Evolutionary conservation across 768 basidiomycete species (phyloP), one percentile per base, ranked within the genome.

Genomic region (Lactifluus subvellereus): DNA sequence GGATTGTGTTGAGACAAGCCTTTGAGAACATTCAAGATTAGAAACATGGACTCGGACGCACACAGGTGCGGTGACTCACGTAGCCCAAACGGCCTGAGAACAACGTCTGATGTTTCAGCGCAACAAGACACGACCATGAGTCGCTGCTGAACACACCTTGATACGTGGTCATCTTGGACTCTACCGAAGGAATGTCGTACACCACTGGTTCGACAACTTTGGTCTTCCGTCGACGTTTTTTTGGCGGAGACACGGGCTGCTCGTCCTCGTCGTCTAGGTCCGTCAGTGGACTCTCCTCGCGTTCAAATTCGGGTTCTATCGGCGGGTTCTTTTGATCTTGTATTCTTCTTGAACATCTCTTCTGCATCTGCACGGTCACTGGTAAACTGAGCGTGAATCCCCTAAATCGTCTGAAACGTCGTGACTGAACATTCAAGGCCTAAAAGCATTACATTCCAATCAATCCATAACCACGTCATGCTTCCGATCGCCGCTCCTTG

Each of bases 1-100:
- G 74, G 16, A 97, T 78, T 0, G 94, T 94, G 69, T 94, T 94
- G 54, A 94, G 72, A 70, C 92, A 94, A 3, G 92, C 92, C 71
- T 94, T 48, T 48, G 3, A 33, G 7, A 57, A n/a, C 33, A 27
- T 22, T 59, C 45, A 13, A 51, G 22, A 49, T 49, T 16, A 49
- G 38, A 48, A 27, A 22, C 43, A 9, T 18, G 2, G 6, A 42
- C 16, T 4, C 16, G 2, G 6, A 42, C 16, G 10, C 16, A n/a
- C 20, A 27, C 20, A 38, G 4, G 18, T 5, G 20, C 2, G 9
- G 45, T 11, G 8, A 54, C 59, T 7, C 42, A 40, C 67, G 27
- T 63, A 70, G 59, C 61, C 66, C 11, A 69, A 57, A 16, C 63
- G 61, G 16, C 67, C 67, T 68, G 20, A 37, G 35, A 42, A 38